A percentile compares a stretch with the other conserved stretches of the same genome.
phyloP scores from a whole-genome alignment of 768 basidiomycete species.

The Hypholoma sublateritium region DNA sequence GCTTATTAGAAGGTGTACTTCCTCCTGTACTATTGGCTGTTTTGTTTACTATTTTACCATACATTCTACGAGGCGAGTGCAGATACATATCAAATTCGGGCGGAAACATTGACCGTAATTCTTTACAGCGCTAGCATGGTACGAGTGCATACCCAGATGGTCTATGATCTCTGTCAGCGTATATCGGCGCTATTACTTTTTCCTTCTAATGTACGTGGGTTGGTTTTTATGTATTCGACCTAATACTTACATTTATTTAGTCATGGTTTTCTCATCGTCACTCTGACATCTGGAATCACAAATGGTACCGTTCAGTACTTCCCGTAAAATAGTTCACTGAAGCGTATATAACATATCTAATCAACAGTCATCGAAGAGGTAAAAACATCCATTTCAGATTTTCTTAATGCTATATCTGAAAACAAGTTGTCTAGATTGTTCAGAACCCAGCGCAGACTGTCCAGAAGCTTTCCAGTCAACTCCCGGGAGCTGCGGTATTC shows the following conservation, averaged over 20 bases:
- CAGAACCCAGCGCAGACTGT: slow-evolving; percentile 43
- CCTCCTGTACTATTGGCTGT: slow-evolving; percentile 65
- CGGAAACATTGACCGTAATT: slow-evolving; percentile 5
- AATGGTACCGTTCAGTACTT: slow-evolving; percentile 14
- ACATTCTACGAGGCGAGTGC: slow-evolving; percentile 51
- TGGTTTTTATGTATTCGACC: not conserved
- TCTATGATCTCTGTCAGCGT: slow-evolving; percentile 70
- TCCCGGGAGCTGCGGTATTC: slow-evolving; percentile 61
- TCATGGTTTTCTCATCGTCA: slow-evolving; percentile 75
- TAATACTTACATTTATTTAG: slow-evolving; percentile 20
- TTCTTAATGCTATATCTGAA: not conserved
- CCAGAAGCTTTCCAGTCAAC: slow-evolving; percentile 40
- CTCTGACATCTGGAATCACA: slow-evolving; percentile 60
- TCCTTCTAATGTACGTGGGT: slow-evolving; percentile 51
- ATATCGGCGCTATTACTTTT: slow-evolving; percentile 70
- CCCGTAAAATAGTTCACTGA: slow-evolving; percentile 9
- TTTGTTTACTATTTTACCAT: slow-evolving; percentile 60
- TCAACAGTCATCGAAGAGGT: slow-evolving; percentile 30
- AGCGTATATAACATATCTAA: not conserved
- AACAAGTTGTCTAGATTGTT: slow-evolving; percentile 30
- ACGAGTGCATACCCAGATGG: slow-evolving; percentile 69
- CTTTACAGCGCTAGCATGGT: slow-evolving; percentile 54
- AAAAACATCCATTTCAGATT: not conserved
- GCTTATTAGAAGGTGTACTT: slow-evolving; percentile 65
- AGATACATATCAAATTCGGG: not conserved